Evolutionary conservation across 148 eudicot species (phyloP).

Genomic region (Persicaria maculosa): DNA sequence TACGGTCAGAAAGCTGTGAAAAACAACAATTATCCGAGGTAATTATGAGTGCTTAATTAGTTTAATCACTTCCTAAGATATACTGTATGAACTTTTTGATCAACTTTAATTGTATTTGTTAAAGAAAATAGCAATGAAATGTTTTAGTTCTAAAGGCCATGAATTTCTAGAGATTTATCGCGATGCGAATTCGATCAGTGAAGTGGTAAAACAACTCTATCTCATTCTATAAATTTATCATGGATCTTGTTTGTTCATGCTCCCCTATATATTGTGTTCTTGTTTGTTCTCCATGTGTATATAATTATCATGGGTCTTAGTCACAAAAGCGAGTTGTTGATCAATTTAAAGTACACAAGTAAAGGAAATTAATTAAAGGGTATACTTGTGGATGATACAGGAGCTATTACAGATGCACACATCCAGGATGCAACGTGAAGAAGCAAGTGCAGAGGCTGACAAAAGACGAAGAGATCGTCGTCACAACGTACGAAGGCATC

Average conservation of each 20-base stretch:
- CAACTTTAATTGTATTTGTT: background rate
- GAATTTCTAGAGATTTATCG: no score
- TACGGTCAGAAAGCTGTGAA: constrained; percentile 40
- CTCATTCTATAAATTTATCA: background rate
- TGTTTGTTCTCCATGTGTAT: no score
- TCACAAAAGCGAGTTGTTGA: no score
- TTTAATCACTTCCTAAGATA: background rate
- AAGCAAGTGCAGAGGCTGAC: constrained; percentile 42
- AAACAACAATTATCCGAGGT: constrained; percentile 34
- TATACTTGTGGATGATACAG: constrained; percentile 11
- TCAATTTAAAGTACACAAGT: no score
- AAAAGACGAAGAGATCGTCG: constrained; percentile 34
- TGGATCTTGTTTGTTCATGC: background rate
- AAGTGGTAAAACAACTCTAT: background rate
- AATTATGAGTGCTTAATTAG: constrained; percentile 1
- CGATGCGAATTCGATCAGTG: no score
- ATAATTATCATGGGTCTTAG: no score
- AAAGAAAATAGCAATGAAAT: no score
- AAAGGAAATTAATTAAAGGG: background rate
- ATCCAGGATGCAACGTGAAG: constrained; percentile 38
- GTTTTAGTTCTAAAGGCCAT: no score
- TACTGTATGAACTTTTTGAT: background rate
- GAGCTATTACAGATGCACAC: constrained; percentile 40
- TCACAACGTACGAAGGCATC: constrained; percentile 38
- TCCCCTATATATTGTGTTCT: no score